Percentiles rank a stretch among this genome's conserved stretches.
phyloP scores from a whole-genome alignment of 225 moss, liverwort and hornwort species.

The Lunularia cruciata region DNA sequence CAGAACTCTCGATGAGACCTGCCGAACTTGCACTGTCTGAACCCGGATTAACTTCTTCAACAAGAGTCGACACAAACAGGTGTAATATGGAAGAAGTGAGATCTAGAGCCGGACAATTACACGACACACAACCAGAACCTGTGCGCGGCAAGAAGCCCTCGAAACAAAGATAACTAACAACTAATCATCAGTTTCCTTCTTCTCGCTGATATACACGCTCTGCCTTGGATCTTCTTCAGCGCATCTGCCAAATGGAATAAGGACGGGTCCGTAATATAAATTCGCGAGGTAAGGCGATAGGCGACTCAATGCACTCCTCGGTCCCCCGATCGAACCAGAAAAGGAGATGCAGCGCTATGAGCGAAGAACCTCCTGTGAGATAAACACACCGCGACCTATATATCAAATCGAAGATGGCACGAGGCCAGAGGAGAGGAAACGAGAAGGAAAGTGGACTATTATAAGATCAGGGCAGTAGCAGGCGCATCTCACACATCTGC shows the following conservation, averaged over 20 bases:
- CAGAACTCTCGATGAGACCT: not conserved
- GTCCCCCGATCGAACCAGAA: not conserved
- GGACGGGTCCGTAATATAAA: not conserved
- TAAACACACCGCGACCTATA: not conserved
- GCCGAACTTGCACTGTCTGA: conserved; percentile 11
- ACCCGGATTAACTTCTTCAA: conserved; percentile 6
- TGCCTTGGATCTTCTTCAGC: conserved; percentile 3
- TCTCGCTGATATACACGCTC: not conserved
- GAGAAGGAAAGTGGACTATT: not conserved
- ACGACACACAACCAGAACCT: conserved; percentile 9
- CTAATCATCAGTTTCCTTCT: conserved; percentile 18
- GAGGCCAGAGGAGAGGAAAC: not conserved
- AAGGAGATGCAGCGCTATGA: not conserved
- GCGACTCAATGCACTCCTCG: not conserved
- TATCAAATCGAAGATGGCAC: conserved; percentile 4
- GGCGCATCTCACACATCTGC: conserved; percentile 18
- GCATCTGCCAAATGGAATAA: not conserved
- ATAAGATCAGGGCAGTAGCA: conserved; percentile 10
- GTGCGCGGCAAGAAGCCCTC: conserved; percentile 5
- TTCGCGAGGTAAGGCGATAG: not conserved
- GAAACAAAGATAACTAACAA: conserved; percentile 6
- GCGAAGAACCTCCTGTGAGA: not conserved
- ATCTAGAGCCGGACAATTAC: not conserved
- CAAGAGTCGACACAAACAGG: conserved; percentile 12
- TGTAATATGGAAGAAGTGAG: not conserved